A percentile compares a stretch with the other conserved stretches of the same genome.
phyloP scores from a whole-genome alignment of 768 basidiomycete species.

The Saitozyma sp. region DNA sequence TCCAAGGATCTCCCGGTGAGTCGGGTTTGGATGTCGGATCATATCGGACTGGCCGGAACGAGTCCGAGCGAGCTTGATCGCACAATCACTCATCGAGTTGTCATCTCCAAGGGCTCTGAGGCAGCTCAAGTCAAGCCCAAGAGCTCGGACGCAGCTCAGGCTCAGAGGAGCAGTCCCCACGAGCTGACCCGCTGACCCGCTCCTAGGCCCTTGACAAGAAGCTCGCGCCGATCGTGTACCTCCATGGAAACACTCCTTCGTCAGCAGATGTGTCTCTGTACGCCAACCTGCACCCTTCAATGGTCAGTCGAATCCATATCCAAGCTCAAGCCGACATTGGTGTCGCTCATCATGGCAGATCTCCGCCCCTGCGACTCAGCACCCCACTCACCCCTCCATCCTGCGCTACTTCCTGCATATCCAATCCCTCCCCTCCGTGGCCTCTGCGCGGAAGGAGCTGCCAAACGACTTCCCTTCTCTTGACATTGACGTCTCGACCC shows the following conservation, averaged over 20 bases:
- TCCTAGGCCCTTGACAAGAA: slow-evolving; percentile 69
- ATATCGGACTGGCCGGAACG: not conserved
- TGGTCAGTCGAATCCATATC: slow-evolving; percentile 60
- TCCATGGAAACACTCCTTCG: slow-evolving; percentile 79
- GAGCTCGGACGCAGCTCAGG: too few species aligned
- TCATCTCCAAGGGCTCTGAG: not conserved
- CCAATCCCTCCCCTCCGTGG: slow-evolving; percentile 69
- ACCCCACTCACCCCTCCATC: slow-evolving; percentile 75
- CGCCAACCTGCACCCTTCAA: slow-evolving; percentile 75
- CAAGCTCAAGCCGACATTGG: not conserved
- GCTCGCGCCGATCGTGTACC: slow-evolving; percentile 75
- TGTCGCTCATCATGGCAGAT: slow-evolving; percentile 2
- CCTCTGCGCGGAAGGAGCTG: slow-evolving; percentile 54
- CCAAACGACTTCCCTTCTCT: slow-evolving; percentile 59
- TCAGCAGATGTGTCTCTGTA: slow-evolving; percentile 90
- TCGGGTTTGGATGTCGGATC: not conserved
- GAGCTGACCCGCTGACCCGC: not conserved
- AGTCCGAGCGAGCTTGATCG: too few species aligned
- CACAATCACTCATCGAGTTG: not conserved
- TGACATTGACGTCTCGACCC: slow-evolving; percentile 69
- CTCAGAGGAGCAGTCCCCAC: not conserved
- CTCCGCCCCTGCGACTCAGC: slow-evolving; percentile 66
- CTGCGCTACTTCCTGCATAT: slow-evolving; percentile 96
- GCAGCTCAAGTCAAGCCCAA: too few species aligned
- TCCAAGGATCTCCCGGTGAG: slow-evolving; percentile 44